Conservation (phyloP, 176 grass and related monocot genomes). For the Neostapfia colusana region DNA sequence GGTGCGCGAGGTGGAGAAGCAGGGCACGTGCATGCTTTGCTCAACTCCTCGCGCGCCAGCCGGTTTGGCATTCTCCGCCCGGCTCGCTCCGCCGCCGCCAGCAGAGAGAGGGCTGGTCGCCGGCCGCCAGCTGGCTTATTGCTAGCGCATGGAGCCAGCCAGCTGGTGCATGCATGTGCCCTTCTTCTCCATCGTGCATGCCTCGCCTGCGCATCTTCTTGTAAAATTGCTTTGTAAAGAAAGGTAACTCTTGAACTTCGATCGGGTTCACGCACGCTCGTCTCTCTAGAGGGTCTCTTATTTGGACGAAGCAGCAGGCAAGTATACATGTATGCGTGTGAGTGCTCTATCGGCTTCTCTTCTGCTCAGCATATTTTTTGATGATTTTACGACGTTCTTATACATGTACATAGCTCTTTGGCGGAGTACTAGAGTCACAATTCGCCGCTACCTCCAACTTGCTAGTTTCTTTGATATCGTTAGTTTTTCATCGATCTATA, state of each 20-base stretch:
- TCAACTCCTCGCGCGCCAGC: not conserved
- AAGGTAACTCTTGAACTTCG: conserved; percentile 5
- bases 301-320: not conserved
- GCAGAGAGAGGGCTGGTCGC: too few relatives aligned
- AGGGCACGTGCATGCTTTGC: conserved; percentile 53
- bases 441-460: not conserved
- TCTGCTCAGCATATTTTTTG: not conserved
- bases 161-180: conserved; percentile 53
- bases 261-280: not conserved
- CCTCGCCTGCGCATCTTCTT: conserved; percentile 42
- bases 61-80: conserved; percentile 13
- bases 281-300: not conserved
- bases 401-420: not conserved
- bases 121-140: too few relatives aligned
- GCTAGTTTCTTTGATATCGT: not conserved
- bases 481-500: not conserved
- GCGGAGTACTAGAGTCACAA: too few relatives aligned
- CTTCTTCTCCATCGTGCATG: conserved; percentile 53
- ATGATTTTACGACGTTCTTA: conserved; percentile 5
- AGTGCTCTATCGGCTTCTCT: not conserved
- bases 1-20: conserved; percentile 65
- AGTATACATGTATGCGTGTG: not conserved
- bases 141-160: conserved; percentile 23
- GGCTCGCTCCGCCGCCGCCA: not conserved
- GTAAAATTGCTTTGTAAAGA: not conserved